Evolutionary conservation across 768 basidiomycete genomes (phyloP).

Genomic region (Russula foetens): DNA sequence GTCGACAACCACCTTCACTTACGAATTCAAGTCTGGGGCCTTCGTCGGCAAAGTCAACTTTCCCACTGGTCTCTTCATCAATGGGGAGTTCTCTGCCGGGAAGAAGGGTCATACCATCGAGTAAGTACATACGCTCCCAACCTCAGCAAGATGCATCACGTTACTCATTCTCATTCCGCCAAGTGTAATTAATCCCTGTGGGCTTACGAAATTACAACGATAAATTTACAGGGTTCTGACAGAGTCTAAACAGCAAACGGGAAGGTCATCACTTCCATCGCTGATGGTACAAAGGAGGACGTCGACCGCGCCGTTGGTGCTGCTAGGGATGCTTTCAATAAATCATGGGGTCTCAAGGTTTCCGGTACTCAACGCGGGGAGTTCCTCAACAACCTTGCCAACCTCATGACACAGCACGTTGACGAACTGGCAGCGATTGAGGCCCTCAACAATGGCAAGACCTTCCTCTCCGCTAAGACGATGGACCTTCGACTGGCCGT

Average conservation of each 20-base stretch:
- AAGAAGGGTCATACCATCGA: constrained; percentile 54
- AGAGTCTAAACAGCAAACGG: constrained; percentile 35
- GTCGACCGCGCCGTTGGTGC: constrained; percentile 69
- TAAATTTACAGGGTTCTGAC: constrained; percentile 2
- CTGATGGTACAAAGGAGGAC: constrained; percentile 57
- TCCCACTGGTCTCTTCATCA: constrained; percentile 64
- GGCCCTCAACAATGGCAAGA: constrained; percentile 61
- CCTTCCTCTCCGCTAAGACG: constrained; percentile 39
- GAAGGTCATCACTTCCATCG: constrained; percentile 47
- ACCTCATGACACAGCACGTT: constrained; percentile 50
- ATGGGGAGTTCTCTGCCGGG: constrained; percentile 56
- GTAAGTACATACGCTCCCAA: constrained; percentile 31
- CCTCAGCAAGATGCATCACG: neutral
- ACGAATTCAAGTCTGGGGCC: no score
- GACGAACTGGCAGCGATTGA: constrained; percentile 71
- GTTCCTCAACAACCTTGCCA: constrained; percentile 55
- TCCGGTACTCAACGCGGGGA: constrained; percentile 45
- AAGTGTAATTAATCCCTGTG: constrained; percentile 54
- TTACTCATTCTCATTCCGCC: neutral
- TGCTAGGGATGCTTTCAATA: constrained; percentile 56
- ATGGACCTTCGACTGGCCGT: constrained; percentile 43
- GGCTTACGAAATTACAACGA: neutral
- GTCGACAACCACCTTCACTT: no score
- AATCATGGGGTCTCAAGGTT: constrained; percentile 58
- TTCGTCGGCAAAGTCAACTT: constrained; percentile 32